Evolutionary conservation across 371 early-diverging fungal genomes (phyloP), one percentile per base, ranked within the genome.

Genomic region (Catenaria anguillulae): DNA sequence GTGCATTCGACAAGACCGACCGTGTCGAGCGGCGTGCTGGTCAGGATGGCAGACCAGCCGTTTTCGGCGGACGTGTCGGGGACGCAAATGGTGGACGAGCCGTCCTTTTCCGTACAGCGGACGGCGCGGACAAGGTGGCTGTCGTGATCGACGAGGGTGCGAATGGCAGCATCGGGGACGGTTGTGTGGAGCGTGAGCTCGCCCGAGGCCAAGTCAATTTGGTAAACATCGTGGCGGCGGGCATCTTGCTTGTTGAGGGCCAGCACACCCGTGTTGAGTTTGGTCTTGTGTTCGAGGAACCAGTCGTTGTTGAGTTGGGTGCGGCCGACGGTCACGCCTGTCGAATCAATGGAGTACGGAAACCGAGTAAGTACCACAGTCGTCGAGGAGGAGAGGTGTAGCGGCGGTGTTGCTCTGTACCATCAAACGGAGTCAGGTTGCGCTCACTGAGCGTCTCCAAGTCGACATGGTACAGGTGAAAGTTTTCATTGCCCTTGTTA

Each of bases 211-310:
- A 60, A 34, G 37, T 64, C 42, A 26, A 60, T 33, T 24, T 34
- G 19, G 60, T 64, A 45, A 2, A 65, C 59, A 33, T 65, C 65
- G 48, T 62, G 63, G 35, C 48, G 63, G 15, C 59, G 17, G 29
- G 56, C 45, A n/a, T 63, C 65, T 12, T 63, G 59, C 46, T 63
- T 55, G 34, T 65, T 65, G 63, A 65, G 52, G 59, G 60, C 60
- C 15, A 65, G 34, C 42, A 63, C 19, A 23, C 48, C 60, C 56
- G 45, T 26, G 24, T 60, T 43, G 31, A 58, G 65, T 40, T 31
- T 46, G 54, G 58, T 6, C 33, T 17, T 12, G 1, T 64, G 62
- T 31, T 50, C 52, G 29, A 12, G 8, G 0, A 50, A 8, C 29
- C 13, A 10, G 1, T 29, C 29, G 12, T 13, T 3, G 10, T 31